Conservation (phyloP, 2,329 filamentous ascomycete genomes). For the Colletotrichum lindemuthianum region DNA sequence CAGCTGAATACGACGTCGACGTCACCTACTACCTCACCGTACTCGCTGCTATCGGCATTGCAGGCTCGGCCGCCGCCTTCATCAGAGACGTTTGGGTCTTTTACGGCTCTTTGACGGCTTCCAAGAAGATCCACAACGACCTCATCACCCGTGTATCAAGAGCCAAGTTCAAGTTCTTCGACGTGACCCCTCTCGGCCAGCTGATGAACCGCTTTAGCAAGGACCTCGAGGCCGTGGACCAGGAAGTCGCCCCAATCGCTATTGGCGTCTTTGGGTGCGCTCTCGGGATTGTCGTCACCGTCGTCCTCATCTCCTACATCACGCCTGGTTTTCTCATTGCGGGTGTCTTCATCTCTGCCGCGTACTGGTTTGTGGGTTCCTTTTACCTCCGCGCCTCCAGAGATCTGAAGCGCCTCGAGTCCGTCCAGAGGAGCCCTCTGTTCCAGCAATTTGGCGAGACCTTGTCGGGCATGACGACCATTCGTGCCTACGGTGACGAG, state of each 20-base stretch:
- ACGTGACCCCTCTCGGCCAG: constrained; percentile 93
- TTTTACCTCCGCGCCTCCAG: constrained; percentile 95
- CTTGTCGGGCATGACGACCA: constrained; percentile 92
- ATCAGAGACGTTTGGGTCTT: constrained; percentile 89
- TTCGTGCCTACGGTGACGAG: constrained; percentile 95
- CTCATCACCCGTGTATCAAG: constrained; percentile 83
- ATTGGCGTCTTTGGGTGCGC: constrained; percentile 77
- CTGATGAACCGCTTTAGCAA: constrained; percentile 99
- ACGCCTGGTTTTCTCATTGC: constrained; percentile 92
- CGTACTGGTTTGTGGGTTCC: constrained; percentile 85
- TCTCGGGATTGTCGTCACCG: constrained; percentile 80
- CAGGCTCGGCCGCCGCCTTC: constrained; percentile 84
- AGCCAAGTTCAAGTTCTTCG: constrained; percentile 97
- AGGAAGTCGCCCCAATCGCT: constrained; percentile 93
- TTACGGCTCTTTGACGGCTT: constrained; percentile 89
- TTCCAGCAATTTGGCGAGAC: constrained; percentile 99
- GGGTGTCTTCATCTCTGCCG: constrained; percentile 81
- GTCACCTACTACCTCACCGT: constrained; percentile 84
- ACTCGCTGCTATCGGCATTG: constrained; percentile 82
- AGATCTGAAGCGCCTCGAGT: constrained; percentile 94
- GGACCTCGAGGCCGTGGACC: constrained; percentile 92
- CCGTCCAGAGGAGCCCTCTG: constrained; percentile 90
- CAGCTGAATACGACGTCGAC: constrained; percentile 70
- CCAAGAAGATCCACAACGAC: constrained; percentile 81
- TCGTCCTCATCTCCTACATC: constrained; percentile 86